Evolutionary conservation across 345 rosid species (phyloP), one percentile per base, ranked within the genome.

Genomic region (Ceriops zippeliana): DNA sequence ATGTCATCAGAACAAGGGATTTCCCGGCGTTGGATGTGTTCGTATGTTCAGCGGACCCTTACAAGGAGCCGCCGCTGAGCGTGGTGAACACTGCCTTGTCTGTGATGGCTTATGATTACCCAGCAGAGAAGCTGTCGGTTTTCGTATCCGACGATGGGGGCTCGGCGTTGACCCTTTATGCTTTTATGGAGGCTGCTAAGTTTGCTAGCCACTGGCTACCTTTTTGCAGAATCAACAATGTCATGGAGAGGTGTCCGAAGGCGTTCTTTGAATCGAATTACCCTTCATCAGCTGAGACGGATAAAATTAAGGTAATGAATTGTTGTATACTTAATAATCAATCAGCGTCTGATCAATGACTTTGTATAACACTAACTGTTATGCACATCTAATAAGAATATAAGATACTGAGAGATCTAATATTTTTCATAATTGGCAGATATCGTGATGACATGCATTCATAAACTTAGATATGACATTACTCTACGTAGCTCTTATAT

Each of bases 81-180:
- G 90, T 85, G 51, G 93, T 81, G 60, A 90, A 85, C 84, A 89
- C 98, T 1, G 89, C 83, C 8, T 76, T 92, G 62, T 92, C 98
- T 0, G 88, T 84, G 54, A 80, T 92, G 91, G 91, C 88, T 1
- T 92, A 86, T 21, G 88, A 87, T 32, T 92, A 92, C 71, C 98
- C 98, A 3, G 17, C 80, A 1, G 83, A 86, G 66, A 92, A 86
- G 82, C 31, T 89, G 26, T 83, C 96, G 13, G 81, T 92, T 10
- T 92, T 87, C 6, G 76, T 92, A 4, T 90, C 96, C 1, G 98
- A 92, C 71, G 98, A 92, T 22, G 96, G 96, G 17, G 96, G 96
- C 42, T 92, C 96, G 0, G 74, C 75, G 27, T 64, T 88, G 59
- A 92, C 96, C 7, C 80, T 92, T 20, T 92, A 83, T 52, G 96